These are phyloP conservation scores for Dioszegia hungarica DNA, from an alignment of 768 basidiomycete species.

Conservation along the genomic window DNA sequence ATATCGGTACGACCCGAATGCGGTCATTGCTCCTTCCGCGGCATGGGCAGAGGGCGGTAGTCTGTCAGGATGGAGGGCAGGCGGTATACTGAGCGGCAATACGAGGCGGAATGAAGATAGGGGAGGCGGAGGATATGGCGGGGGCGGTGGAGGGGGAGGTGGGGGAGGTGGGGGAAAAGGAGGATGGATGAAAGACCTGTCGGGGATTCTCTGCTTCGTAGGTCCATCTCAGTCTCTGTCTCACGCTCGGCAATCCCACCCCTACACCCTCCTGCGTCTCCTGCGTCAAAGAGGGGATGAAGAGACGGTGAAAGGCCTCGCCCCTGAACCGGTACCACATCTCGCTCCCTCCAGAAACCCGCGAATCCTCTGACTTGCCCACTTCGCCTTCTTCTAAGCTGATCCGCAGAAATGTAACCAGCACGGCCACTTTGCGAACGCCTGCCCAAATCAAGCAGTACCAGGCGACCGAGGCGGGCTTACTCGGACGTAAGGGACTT, in stretches of 20 bases:
- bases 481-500: neutral
- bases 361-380: no score
- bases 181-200: constrained; percentile 45
- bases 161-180: constrained; percentile 13
- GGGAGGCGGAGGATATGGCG: constrained; percentile 56
- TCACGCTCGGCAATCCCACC: no score
- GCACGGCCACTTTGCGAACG: constrained; percentile 92
- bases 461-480: constrained; percentile 84
- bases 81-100: constrained; percentile 31
- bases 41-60: constrained; percentile 45
- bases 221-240: constrained; percentile 37
- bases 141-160: constrained; percentile 27
- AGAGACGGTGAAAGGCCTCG: no score
- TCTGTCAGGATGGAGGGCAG: constrained; percentile 36
- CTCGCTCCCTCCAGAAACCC: no score
- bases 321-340: no score
- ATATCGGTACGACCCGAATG: constrained; percentile 38
- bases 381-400: neutral
- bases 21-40: constrained; percentile 29
- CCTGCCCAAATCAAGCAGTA: constrained; percentile 82
- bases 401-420: constrained; percentile 65
- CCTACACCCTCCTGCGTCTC: no score
- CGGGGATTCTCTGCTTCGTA: constrained; percentile 47
- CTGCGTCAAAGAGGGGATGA: no score
- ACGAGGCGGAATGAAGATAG: constrained; percentile 22